Conservation (phyloP, 352 stramenopile species). For the Thraustotheca clavata region DNA sequence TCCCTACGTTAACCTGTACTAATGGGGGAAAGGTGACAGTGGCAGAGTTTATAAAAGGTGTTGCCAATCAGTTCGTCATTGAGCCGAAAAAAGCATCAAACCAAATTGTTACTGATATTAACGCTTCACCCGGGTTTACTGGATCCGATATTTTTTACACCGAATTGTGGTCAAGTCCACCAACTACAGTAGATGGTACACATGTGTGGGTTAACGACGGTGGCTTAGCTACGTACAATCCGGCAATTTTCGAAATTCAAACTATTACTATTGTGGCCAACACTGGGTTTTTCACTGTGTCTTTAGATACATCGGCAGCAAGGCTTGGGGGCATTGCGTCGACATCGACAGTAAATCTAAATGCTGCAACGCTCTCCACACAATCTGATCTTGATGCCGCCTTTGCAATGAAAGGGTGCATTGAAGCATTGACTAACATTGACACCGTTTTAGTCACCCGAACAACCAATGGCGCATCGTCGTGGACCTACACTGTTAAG, state of each 20-base stretch:
- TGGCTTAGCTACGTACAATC: constrained; percentile 87
- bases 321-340: constrained; percentile 38
- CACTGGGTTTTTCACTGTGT: constrained; percentile 54
- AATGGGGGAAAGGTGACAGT: constrained; percentile 43
- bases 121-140: constrained; percentile 65
- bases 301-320: constrained; percentile 60
- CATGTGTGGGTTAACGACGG: constrained; percentile 88
- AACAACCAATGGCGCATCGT: constrained; percentile 25
- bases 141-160: constrained; percentile 94
- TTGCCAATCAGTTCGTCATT: constrained; percentile 93
- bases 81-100: constrained; percentile 90
- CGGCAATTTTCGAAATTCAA: constrained; percentile 87
- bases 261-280: constrained; percentile 58
- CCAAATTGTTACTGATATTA: constrained; percentile 83
- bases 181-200: constrained; percentile 77
- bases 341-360: constrained; percentile 35
- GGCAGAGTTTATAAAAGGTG: constrained; percentile 88
- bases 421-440: constrained; percentile 76
- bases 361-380: constrained; percentile 35
- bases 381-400: constrained; percentile 42
- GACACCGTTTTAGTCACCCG: constrained; percentile 74
- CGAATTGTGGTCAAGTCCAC: constrained; percentile 85
- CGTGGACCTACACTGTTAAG: constrained; percentile 75
- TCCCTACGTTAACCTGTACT: constrained; percentile 48
- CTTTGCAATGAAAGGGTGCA: constrained; percentile 65